Base-by-base conservation (phyloP, 1,284 basidiomycete species). In the Cerioporus squamosus region DNA sequence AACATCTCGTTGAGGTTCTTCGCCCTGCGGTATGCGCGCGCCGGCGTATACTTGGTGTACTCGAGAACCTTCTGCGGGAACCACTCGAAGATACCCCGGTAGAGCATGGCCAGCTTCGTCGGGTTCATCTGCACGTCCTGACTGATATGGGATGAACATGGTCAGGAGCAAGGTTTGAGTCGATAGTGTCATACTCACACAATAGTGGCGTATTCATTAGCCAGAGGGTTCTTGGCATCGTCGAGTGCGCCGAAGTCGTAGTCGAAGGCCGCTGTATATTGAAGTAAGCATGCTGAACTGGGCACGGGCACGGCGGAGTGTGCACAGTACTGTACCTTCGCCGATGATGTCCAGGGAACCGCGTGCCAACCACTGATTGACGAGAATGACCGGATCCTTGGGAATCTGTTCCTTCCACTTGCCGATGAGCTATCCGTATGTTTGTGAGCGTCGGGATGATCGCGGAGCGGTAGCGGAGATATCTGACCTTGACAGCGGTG, bases 401-500 rank as follows among this genome's bases (percentile, higher is more conserved):
- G 52, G 23, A 5, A 57, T 42, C 18, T 59, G 29, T 7, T 23
- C 38, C 17, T 24, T 24, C 49, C 49, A 51, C 24, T 42, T 51
- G 5, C 39, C 39, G 9, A 51, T 42, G 38, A 51, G 12, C 49
- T 51, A 23, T 8, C 18, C 6, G 18, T 7, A 9, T 9, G 9
- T 14, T 7, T 18, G 8, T 15, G 40, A 15, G 17, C 22, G 40
- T 43, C 40, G 9, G 22, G 22, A n/a, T n/a, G 33, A 36, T 36
- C 10, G 22, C 22, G n/a, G 10, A 17, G 22, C 10, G n/a, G 17
- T 12, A 20, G 10, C n/a, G 66, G 33, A 12, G 10, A 14, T 17
- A 36, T 36, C 33, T 36, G 33, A 78, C 81, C 71, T 79, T 74
- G 22, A 72, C 66, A 6, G 74, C 75, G 31, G 75, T 70, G 51